Evolutionary conservation across 306 rosid species (phyloP).

Genomic region (Begonia peltatifolia): DNA sequence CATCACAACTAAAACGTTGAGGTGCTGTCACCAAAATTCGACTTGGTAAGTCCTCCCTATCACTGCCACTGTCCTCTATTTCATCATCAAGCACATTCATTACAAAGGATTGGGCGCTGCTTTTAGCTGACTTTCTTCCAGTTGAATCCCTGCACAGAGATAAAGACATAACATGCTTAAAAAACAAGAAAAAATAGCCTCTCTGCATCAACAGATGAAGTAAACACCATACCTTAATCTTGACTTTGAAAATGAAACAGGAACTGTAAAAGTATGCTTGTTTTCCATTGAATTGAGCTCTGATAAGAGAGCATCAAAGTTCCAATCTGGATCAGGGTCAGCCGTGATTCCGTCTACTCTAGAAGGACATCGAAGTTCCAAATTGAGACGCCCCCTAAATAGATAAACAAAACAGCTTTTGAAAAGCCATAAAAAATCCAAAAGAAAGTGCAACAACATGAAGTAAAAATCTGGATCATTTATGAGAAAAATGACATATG

Average conservation of each 20-base stretch:
- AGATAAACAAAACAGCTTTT: constrained; percentile 3
- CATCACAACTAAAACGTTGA: constrained; percentile 39
- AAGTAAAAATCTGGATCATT: too few relatives aligned
- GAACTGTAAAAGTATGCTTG: constrained; percentile 24
- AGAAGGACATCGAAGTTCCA: constrained; percentile 33
- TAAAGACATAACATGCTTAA: constrained; percentile 6
- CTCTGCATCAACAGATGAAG: not conserved
- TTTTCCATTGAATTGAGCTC: constrained; percentile 55
- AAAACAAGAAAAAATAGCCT: constrained; percentile 2
- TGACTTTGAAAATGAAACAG: constrained; percentile 23
- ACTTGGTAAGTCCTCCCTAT: constrained; percentile 24
- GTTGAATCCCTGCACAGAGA: constrained; percentile 11
- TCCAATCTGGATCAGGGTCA: constrained; percentile 83
- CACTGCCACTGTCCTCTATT: constrained; percentile 23
- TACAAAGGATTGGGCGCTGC: constrained; percentile 31
- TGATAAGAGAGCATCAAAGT: constrained; percentile 35
- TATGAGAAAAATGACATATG: too few relatives aligned
- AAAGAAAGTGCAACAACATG: too few relatives aligned
- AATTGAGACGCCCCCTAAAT: constrained; percentile 42
- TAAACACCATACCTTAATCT: constrained; percentile 23
- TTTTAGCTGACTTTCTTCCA: constrained; percentile 16
- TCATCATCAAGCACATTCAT: constrained; percentile 50
- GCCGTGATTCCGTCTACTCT: constrained; percentile 24
- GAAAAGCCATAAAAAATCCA: not conserved
- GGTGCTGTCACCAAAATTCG: constrained; percentile 11